These are phyloP conservation scores for barrel medic (Medicago truncatula) DNA, from an alignment of 306 rosid species.

Conservation along the genomic window DNA sequence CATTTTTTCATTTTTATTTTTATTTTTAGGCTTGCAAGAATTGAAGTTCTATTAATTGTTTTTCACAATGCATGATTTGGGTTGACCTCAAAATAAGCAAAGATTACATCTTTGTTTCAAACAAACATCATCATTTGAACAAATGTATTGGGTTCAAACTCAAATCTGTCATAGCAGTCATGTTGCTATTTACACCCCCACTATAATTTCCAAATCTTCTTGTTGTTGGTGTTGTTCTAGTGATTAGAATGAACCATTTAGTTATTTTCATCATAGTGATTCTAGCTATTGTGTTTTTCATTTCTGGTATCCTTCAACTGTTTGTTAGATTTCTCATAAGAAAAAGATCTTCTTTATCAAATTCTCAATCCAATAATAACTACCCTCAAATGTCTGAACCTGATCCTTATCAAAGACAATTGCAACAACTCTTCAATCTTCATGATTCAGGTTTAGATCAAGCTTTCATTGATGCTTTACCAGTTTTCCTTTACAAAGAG, in stretches of 20 bases:
- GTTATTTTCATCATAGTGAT: slow-evolving; percentile 72
- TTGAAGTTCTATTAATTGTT: slow-evolving; percentile 55
- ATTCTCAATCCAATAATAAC: slow-evolving; percentile 62
- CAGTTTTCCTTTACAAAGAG: slow-evolving; percentile 80
- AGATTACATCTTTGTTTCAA: slow-evolving; percentile 39
- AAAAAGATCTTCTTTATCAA: slow-evolving; percentile 61
- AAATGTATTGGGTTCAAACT: slow-evolving; percentile 60
- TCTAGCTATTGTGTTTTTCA: slow-evolving; percentile 74
- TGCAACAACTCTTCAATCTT: slow-evolving; percentile 91
- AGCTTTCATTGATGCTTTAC: slow-evolving; percentile 86
- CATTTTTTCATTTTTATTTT: slow-evolving; percentile 36
- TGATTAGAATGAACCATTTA: slow-evolving; percentile 62
- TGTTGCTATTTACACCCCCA: too few species aligned
- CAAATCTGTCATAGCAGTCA: slow-evolving; percentile 37
- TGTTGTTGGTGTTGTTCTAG: slow-evolving; percentile 43
- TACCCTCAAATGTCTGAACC: slow-evolving; percentile 69
- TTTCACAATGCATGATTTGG: slow-evolving; percentile 56
- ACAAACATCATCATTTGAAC: slow-evolving; percentile 1
- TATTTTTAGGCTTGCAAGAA: slow-evolving; percentile 47
- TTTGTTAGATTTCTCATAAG: slow-evolving; percentile 70
- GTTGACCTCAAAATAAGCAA: slow-evolving; percentile 51
- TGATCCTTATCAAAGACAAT: slow-evolving; percentile 74
- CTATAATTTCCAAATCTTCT: slow-evolving; percentile 23
- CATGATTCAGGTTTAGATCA: slow-evolving; percentile 96
- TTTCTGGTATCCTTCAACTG: slow-evolving; percentile 78